A percentile compares a stretch with the other conserved stretches of the same genome.
Conservation (phyloP, 73 alveolate genomes). For the Symbiodinium pilosum region DNA sequence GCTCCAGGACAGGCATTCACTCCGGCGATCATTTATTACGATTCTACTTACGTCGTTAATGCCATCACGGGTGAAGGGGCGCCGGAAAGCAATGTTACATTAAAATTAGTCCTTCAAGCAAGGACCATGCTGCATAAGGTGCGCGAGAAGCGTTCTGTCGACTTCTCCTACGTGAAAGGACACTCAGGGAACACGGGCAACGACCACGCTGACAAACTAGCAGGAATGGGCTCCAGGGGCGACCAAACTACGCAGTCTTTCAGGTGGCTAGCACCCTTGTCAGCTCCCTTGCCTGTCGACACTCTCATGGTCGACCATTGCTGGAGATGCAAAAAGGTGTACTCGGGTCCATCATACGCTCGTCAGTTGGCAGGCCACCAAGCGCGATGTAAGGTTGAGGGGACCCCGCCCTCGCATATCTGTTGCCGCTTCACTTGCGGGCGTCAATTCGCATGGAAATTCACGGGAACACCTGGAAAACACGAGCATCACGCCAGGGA, state of each 20-base stretch:
- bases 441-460: not conserved
- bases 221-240: constrained; percentile 8
- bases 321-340: constrained; percentile 10
- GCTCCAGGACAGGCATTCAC: not conserved
- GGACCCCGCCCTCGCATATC: constrained; percentile 7
- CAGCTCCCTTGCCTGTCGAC: not conserved
- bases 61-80: not conserved
- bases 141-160: not conserved
- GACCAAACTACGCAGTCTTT: not conserved
- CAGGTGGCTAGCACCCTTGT: not conserved
- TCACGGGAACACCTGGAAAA: not conserved
- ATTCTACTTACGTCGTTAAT: constrained; percentile 15
- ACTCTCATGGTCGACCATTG: not conserved
- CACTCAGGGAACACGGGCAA: constrained; percentile 14
- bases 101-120: not conserved
- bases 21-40: not conserved
- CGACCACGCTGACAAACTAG: not conserved
- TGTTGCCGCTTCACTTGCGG: not conserved
- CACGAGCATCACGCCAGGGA: constrained; percentile 15
- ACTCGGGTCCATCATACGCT: not conserved
- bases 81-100: not conserved
- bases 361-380: constrained; percentile 25
- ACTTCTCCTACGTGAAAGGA: not conserved
- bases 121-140: not conserved
- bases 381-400: not conserved